A percentile compares a stretch with the other conserved stretches of the same genome.
These are phyloP conservation scores for Periglandula ipomoeae DNA, from an alignment of 2,329 filamentous ascomycete species.

Conservation along the genomic window DNA sequence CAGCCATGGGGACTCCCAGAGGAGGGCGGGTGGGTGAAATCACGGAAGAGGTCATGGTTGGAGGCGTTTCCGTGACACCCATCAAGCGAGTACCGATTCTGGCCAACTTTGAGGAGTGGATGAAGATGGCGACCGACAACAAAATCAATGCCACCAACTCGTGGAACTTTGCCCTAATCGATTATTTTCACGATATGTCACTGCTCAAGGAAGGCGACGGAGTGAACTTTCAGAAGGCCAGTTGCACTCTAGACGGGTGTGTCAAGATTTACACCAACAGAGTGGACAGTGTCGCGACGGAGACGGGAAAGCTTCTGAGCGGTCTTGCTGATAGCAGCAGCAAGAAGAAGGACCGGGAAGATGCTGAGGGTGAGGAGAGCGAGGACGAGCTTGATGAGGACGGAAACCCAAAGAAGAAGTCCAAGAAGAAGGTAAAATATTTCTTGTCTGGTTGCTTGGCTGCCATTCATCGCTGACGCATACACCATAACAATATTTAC, in stretches of 20 bases:
- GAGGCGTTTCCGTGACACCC: conserved; percentile 73
- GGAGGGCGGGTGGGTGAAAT: conserved; percentile 30
- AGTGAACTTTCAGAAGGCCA: conserved; percentile 97
- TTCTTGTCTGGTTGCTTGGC: background rate
- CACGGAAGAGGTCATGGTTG: conserved; percentile 54
- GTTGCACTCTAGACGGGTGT: conserved; percentile 92
- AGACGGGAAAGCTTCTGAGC: conserved; percentile 90
- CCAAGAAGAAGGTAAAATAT: conserved; percentile 63
- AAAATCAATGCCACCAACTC: conserved; percentile 98
- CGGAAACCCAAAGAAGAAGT: conserved; percentile 49
- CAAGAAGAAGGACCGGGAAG: conserved; percentile 57
- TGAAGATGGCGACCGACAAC: conserved; percentile 99
- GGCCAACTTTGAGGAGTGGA: conserved; percentile 99
- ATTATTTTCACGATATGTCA: conserved; percentile 99
- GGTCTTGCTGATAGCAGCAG: conserved; percentile 82
- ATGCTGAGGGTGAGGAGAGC: conserved; percentile 59
- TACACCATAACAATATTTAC: background rate
- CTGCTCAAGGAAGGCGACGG: conserved; percentile 91
- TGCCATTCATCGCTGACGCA: too few relatives aligned
- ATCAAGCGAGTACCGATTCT: conserved; percentile 94
- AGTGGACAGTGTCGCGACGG: conserved; percentile 95
- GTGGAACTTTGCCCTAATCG: conserved; percentile 99
- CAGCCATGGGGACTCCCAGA: conserved; percentile 45
- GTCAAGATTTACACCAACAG: conserved; percentile 99
- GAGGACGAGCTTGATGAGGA: conserved; percentile 55